Percentiles rank a stretch among this genome's conserved stretches.
phyloP scores from a whole-genome alignment of 2,329 filamentous ascomycete genomes.

The Pleoardoris graminearum region DNA sequence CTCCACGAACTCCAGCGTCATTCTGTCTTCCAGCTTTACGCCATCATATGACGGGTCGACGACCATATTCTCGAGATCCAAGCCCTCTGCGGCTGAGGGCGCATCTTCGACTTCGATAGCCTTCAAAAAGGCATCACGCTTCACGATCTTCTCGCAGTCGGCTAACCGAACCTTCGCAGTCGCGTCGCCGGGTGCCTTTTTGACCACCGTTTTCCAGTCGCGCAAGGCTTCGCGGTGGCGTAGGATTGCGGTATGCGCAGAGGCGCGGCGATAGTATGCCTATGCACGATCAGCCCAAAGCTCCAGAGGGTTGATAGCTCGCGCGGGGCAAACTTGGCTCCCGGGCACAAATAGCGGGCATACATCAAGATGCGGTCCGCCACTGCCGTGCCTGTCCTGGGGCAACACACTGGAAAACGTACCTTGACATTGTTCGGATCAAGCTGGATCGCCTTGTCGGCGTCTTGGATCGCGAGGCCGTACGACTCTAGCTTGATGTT shows the following conservation, averaged over 20 bases:
- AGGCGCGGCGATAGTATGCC: conserved; percentile 93
- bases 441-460: conserved; percentile 86
- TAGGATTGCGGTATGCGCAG: conserved; percentile 89
- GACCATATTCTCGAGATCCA: conserved; percentile 71
- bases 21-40: conserved; percentile 72
- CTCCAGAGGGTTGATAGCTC: too few relatives aligned
- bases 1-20: conserved; percentile 82
- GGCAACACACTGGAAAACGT: conserved; percentile 1
- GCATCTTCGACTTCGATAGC: conserved; percentile 83
- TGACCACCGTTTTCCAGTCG: conserved; percentile 90
- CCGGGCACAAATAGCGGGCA: too few relatives aligned
- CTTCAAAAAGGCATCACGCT: conserved; percentile 87
- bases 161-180: conserved; percentile 88
- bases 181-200: conserved; percentile 83
- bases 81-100: conserved; percentile 74
- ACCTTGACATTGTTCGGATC: conserved; percentile 90
- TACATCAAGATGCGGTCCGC: too few relatives aligned
- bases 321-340: too few relatives aligned
- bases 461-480: conserved; percentile 89
- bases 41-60: conserved; percentile 88
- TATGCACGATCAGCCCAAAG: conserved; percentile 46
- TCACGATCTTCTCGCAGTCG: conserved; percentile 93
- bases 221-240: conserved; percentile 84
- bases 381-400: too few relatives aligned
- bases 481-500: conserved; percentile 96